Evolutionary conservation across 768 basidiomycete species (phyloP).

Genomic region (Boletus speciosus): DNA sequence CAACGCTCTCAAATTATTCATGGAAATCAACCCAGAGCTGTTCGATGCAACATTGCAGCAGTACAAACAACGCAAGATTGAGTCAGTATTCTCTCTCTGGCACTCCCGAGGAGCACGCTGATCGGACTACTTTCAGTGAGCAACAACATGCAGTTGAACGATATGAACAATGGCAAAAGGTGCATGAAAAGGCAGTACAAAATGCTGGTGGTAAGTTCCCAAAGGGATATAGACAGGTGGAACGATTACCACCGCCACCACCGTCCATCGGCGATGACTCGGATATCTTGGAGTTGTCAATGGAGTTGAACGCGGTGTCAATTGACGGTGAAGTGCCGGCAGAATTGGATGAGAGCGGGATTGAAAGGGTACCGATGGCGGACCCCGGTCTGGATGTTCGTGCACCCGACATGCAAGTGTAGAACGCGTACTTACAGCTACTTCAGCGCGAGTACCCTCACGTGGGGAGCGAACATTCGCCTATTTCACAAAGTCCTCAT

Average conservation of each 20-base stretch:
- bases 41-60: conserved; percentile 93
- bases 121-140: conserved; percentile 51
- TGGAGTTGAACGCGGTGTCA: conserved; percentile 83
- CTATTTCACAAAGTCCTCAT: conserved; percentile 65
- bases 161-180: conserved; percentile 86
- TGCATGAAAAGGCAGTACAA: conserved; percentile 71
- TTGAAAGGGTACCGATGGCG: conserved; percentile 88
- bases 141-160: conserved; percentile 80
- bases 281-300: conserved; percentile 83
- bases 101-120: neutral
- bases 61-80: conserved; percentile 82
- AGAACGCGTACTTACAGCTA: conserved; percentile 18
- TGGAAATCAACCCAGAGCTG: conserved; percentile 97
- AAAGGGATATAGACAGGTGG: conserved; percentile 62
- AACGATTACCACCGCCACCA: conserved; percentile 72
- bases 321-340: conserved; percentile 63
- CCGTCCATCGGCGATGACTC: conserved; percentile 75
- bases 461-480: conserved; percentile 57
- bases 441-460: conserved; percentile 65
- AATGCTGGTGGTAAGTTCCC: conserved; percentile 75
- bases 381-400: conserved; percentile 86
- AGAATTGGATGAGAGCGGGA: conserved; percentile 74
- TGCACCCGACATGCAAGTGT: conserved; percentile 24
- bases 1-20: conserved; percentile 96
- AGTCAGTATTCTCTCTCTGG: conserved; percentile 50